A percentile compares a stretch with the other conserved stretches of the same genome.
Evolutionary conservation across 257 asterid genomes (phyloP).

Genomic region (Ilex aquifolium): DNA sequence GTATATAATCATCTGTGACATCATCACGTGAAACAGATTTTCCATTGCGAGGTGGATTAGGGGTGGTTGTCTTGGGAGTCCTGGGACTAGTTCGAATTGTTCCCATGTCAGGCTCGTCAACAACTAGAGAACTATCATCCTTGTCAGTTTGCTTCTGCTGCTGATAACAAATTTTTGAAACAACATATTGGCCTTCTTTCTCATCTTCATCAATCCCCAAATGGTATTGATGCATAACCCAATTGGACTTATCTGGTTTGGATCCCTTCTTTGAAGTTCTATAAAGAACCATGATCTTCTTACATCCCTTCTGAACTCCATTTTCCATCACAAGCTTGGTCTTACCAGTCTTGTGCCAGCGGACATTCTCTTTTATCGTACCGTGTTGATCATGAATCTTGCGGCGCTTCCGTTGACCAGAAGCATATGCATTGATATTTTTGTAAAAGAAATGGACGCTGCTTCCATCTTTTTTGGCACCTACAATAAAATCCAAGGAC

Average conservation of each 20-base stretch:
- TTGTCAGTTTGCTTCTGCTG: constrained; percentile 40
- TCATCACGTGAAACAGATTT: constrained; percentile 47
- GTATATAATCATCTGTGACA: constrained; percentile 19
- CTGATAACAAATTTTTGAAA: constrained; percentile 33
- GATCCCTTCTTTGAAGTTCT: constrained; percentile 39
- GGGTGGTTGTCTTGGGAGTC: constrained; percentile 62
- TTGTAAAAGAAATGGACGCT: constrained; percentile 66
- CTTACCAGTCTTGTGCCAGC: constrained; percentile 96
- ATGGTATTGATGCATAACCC: constrained; percentile 98
- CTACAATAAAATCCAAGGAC: constrained; percentile 26
- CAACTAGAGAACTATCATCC: constrained; percentile 16
- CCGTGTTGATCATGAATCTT: constrained; percentile 28
- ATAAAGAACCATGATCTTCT: constrained; percentile 91
- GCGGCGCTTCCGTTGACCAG: constrained; percentile 78
- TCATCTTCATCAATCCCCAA: constrained; percentile 34
- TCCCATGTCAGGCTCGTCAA: constrained; percentile 40
- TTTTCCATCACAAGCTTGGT: constrained; percentile 54
- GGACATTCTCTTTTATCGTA: constrained; percentile 25
- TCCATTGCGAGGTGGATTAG: constrained; percentile 51
- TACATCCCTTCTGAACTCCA: constrained; percentile 62
- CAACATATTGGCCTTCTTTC: background rate
- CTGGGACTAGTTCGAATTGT: constrained; percentile 38
- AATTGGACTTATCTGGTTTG: constrained; percentile 58
- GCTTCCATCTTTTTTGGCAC: constrained; percentile 82
- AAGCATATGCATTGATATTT: constrained; percentile 59